Evolutionary conservation across 2,329 filamentous ascomycete species (phyloP).

Genomic region (Penicillium glabrum): DNA sequence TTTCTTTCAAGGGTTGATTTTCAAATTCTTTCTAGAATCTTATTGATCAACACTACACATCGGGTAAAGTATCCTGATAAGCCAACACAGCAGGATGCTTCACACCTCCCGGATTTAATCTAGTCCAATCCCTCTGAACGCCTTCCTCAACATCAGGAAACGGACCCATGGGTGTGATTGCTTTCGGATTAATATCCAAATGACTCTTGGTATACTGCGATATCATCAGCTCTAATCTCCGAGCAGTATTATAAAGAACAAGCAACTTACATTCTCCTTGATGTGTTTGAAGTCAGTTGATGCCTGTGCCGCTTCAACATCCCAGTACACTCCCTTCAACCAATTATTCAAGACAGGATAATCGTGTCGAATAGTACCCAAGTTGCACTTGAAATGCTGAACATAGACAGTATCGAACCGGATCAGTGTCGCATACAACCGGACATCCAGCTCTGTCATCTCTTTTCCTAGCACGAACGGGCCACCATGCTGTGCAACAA

Average conservation of each 20-base stretch:
- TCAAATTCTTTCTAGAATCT: no score
- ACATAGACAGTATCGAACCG: conserved; percentile 63
- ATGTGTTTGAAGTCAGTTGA: conserved; percentile 67
- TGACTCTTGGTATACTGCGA: conserved; percentile 60
- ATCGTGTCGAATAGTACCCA: conserved; percentile 60
- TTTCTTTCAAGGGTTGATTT: no score
- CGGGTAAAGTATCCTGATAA: conserved; percentile 20
- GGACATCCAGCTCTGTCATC: conserved; percentile 61
- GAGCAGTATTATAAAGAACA: neutral
- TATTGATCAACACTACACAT: no score
- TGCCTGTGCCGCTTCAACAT: conserved; percentile 54
- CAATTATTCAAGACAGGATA: conserved; percentile 63
- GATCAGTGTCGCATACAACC: conserved; percentile 59
- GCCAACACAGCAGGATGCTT: conserved; percentile 37
- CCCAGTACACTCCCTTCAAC: conserved; percentile 61
- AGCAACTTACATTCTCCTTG: conserved; percentile 58
- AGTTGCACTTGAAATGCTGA: conserved; percentile 67
- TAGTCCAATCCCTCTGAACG: conserved; percentile 51
- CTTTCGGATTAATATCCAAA: conserved; percentile 58
- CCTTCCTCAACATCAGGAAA: conserved; percentile 58
- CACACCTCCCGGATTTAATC: conserved; percentile 46
- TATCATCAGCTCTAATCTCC: neutral
- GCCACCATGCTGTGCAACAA: conserved; percentile 48
- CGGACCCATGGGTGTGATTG: conserved; percentile 63
- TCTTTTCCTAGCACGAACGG: conserved; percentile 57